phyloP scores from a whole-genome alignment of 2,329 filamentous ascomycete species.

The Neoarthrinium moseri region DNA sequence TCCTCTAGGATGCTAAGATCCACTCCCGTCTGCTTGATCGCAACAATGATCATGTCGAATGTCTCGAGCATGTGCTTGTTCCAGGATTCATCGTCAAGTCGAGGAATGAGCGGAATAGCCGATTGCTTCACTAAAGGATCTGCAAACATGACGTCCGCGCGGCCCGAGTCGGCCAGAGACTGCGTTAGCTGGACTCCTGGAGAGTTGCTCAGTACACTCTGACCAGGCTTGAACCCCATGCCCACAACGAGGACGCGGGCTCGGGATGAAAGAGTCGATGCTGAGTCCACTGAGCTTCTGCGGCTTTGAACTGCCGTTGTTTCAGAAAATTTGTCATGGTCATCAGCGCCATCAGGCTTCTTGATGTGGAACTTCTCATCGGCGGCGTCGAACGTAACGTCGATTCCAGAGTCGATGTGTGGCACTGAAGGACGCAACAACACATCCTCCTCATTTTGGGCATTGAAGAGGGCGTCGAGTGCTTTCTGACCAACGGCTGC shows the following conservation, averaged over 20 bases:
- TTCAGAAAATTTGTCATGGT: not conserved
- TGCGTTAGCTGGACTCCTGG: constrained; percentile 43
- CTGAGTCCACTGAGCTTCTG: not conserved
- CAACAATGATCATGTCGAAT: constrained; percentile 44
- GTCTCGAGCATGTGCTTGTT: constrained; percentile 30
- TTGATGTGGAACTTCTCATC: not conserved
- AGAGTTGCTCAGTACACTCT: constrained; percentile 45
- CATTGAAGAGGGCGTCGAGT: constrained; percentile 28
- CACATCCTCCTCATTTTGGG: not conserved
- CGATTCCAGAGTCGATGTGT: not conserved
- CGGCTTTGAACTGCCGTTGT: constrained; percentile 18
- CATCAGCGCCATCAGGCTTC: not conserved
- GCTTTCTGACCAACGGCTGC: constrained; percentile 34
- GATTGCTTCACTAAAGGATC: constrained; percentile 43
- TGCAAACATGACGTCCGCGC: constrained; percentile 41
- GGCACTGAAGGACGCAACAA: not conserved
- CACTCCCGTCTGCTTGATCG: constrained; percentile 40
- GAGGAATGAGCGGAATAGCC: constrained; percentile 37
- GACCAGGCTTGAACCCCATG: constrained; percentile 49
- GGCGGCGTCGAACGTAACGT: not conserved
- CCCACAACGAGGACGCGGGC: constrained; percentile 40
- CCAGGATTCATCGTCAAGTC: constrained; percentile 38
- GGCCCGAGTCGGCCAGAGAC: constrained; percentile 26
- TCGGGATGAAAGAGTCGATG: not conserved
- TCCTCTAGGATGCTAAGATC: constrained; percentile 36